Conservation (phyloP, 2,329 filamentous ascomycete species). For the Zalaria obscura region DNA sequence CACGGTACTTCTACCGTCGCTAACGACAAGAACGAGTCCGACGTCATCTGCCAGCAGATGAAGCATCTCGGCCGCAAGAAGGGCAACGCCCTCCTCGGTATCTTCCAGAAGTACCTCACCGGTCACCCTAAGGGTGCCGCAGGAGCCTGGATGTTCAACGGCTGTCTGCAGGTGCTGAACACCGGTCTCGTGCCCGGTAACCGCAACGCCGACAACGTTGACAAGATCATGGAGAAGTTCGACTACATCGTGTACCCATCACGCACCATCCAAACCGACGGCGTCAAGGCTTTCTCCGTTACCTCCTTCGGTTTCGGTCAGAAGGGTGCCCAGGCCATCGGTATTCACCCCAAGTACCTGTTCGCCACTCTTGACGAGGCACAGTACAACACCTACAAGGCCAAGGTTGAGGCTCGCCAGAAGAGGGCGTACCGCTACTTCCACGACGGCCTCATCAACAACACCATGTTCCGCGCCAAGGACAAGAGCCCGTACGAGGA, state of each 20-base stretch:
- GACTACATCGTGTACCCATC: conserved; percentile 97
- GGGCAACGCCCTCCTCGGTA: conserved; percentile 88
- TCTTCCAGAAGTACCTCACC: conserved; percentile 99
- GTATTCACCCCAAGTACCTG: conserved; percentile 91
- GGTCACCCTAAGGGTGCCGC: conserved; percentile 98
- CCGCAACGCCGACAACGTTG: conserved; percentile 94
- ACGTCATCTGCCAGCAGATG: conserved; percentile 92
- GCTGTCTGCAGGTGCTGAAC: conserved; percentile 89
- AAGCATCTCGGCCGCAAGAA: conserved; percentile 88
- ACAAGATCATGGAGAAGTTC: conserved; percentile 91
- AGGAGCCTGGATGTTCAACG: conserved; percentile 99
- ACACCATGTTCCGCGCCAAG: conserved; percentile 95
- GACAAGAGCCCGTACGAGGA: conserved; percentile 79
- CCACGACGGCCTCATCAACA: conserved; percentile 97
- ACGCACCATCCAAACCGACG: conserved; percentile 89
- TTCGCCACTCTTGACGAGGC: conserved; percentile 84
- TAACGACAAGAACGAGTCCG: conserved; percentile 99
- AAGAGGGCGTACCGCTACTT: conserved; percentile 99
- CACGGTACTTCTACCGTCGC: conserved; percentile 97
- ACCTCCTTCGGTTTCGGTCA: conserved; percentile 99
- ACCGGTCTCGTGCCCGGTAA: conserved; percentile 89
- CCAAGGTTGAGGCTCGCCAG: conserved; percentile 82
- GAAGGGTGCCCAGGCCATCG: conserved; percentile 94
- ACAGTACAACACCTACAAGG: conserved; percentile 68
- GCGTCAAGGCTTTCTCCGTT: conserved; percentile 95